Evolutionary conservation across 2,329 filamentous ascomycete genomes (phyloP).

Genomic region (Phaeosphaeriaceae sp.): DNA sequence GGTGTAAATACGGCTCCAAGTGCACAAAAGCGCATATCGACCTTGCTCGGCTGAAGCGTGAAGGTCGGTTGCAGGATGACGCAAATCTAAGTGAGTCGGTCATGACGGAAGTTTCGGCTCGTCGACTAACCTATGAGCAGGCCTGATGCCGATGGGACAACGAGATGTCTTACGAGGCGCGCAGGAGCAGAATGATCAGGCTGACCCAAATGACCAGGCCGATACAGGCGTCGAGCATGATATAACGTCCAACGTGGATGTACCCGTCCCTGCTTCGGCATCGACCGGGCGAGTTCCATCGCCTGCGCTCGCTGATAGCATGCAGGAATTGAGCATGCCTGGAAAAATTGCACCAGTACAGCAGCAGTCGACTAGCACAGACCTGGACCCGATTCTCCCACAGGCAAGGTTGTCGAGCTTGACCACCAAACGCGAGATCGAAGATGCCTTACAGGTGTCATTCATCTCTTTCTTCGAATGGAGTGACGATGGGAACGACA

Average conservation of each 20-base stretch:
- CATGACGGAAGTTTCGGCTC: constrained; percentile 5
- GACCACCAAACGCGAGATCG: constrained; percentile 28
- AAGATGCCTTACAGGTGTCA: constrained; percentile 24
- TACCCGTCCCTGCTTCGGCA: neutral
- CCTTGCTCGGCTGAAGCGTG: neutral
- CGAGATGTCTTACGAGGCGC: neutral
- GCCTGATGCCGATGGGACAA: neutral
- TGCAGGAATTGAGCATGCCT: neutral
- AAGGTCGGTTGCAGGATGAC: neutral
- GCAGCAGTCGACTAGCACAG: neutral
- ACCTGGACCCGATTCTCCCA: neutral
- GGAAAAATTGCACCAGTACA: neutral
- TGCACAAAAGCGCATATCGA: neutral
- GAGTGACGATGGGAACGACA: constrained; percentile 8
- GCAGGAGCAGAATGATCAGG: neutral
- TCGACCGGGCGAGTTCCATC: neutral
- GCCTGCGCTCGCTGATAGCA: neutral
- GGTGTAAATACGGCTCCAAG: neutral
- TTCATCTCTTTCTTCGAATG: constrained; percentile 34
- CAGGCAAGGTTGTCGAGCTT: constrained; percentile 1
- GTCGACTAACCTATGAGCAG: neutral
- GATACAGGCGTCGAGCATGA: neutral
- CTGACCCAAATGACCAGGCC: neutral
- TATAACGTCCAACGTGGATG: neutral
- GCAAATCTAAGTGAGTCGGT: neutral